phyloP scores from a whole-genome alignment of 106 monocot species.

The Platanthera zijinensis region DNA sequence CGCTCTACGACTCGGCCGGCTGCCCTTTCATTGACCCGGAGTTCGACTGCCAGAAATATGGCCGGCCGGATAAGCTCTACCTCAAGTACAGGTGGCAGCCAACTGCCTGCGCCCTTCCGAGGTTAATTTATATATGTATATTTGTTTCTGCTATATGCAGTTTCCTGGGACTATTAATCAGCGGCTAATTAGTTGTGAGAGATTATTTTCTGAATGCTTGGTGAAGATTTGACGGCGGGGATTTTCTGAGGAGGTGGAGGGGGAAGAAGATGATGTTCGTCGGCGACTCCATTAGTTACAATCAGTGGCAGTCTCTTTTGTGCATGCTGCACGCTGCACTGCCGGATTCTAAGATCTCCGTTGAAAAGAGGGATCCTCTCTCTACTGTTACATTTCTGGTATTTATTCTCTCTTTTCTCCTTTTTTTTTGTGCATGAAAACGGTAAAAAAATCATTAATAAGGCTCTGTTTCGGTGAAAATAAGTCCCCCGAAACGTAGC shows the following conservation, averaged over 20 bases:
- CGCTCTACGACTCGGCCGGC: constrained; percentile 52
- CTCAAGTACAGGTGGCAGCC: constrained; percentile 90
- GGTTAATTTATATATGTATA: constrained; percentile 14
- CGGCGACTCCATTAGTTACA: constrained; percentile 75
- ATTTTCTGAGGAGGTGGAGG: constrained; percentile 28
- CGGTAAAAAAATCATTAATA: too few species aligned
- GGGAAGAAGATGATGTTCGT: constrained; percentile 89
- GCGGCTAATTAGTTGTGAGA: not conserved
- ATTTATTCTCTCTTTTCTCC: not conserved
- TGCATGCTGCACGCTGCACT: constrained; percentile 73
- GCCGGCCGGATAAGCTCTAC: constrained; percentile 74
- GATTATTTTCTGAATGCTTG: not conserved
- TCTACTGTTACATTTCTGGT: constrained; percentile 60
- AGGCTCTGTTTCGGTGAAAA: too few species aligned
- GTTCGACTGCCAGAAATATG: constrained; percentile 83
- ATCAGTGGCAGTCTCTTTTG: constrained; percentile 73
- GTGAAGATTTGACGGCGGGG: constrained; percentile 40
- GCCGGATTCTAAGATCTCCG: constrained; percentile 34
- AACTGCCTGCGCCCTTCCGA: constrained; percentile 64
- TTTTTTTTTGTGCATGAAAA: not conserved
- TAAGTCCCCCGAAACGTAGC: too few species aligned
- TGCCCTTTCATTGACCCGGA: constrained; percentile 75
- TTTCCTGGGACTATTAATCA: too few species aligned
- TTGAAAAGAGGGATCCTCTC: constrained; percentile 15
- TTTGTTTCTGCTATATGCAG: too few species aligned